Base-by-base conservation (phyloP, 2,329 filamentous ascomycete genomes). In the Alternaria dauci region DNA sequence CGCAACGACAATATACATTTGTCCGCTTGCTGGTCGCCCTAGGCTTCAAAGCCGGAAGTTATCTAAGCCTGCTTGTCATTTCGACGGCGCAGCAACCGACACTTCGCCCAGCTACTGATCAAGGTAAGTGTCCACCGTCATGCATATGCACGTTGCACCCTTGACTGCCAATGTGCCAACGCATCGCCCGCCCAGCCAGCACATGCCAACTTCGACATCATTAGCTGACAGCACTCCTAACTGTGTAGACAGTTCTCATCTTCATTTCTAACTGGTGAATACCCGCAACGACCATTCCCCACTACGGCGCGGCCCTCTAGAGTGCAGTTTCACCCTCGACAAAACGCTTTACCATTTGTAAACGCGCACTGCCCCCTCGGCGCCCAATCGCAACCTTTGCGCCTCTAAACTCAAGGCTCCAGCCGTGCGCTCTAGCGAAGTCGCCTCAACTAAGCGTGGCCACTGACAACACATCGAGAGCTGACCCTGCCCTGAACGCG, bases 381-480 rank as follows among this genome's bases (percentile, higher is more conserved):
- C 63, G 60, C 50, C 68, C 68, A 68, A 71, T 74, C 62, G 64
- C 63, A 58, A 42, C 59, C 41, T 55, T 68, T 71, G 70, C 73
- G 75, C 73, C 73, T 72, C 73, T 70, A 64, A 58, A 58, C 64
- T 55, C 68, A 68, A 72, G 68, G 68, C 73, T 70, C 60, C 65
- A 64, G 61, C 70, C 69, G 71, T 75, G 73, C 74, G 62, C 70
- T 69, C 67, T 67, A 69, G 66, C 65, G 59, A 68, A 65, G 62
- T 70, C 75, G 71, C 74, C 75, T 76, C 74, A 73, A 52, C 42
- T 71, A 76, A 76, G 75, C 73, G 72, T 76, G 74, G 76, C 76
- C 76, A 79, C 78, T 79, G 77, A 78, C 77, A 79, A 75, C 77
- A 72, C 77, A 79, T 79, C 76, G 74, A 77, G 68, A 76, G 76